A percentile compares a stretch with the other conserved stretches of the same genome.
Conservation (phyloP, 805 yeast genomes). For the Helenozyma baotianmanensis region DNA sequence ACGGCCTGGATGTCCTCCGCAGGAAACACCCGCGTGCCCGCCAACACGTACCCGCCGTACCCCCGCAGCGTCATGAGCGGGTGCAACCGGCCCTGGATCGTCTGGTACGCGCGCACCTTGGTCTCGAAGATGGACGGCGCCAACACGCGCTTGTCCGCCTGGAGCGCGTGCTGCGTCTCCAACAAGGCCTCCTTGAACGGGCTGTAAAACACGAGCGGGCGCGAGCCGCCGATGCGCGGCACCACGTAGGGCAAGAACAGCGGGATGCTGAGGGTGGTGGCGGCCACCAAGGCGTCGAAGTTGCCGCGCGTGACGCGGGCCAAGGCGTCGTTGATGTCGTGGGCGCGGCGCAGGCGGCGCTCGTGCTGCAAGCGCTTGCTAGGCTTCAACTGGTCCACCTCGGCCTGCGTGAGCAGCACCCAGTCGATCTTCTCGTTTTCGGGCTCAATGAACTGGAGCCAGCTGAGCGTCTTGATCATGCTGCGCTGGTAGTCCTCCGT, state of each 20-base stretch:
- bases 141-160: conserved; percentile 63
- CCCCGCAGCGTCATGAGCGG: conserved; percentile 93
- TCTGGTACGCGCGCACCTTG: conserved; percentile 81
- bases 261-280: conserved; percentile 67
- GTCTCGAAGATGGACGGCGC: conserved; percentile 84
- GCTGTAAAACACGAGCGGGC: conserved; percentile 79
- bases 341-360: conserved; percentile 57
- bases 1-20: conserved; percentile 59
- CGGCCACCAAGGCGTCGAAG: conserved; percentile 74
- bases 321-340: conserved; percentile 46
- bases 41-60: conserved; percentile 83
- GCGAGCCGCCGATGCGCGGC: conserved; percentile 71
- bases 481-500: conserved; percentile 46
- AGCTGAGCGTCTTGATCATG: conserved; percentile 65
- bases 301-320: conserved; percentile 46
- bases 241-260: conserved; percentile 59
- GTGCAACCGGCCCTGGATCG: conserved; percentile 89
- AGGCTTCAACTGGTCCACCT: conserved; percentile 51
- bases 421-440: conserved; percentile 49
- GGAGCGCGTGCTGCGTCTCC: conserved; percentile 65
- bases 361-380: conserved; percentile 61
- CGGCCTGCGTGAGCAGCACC: conserved; percentile 46
- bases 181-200: conserved; percentile 78
- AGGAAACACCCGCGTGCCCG: conserved; percentile 78
- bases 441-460: conserved; percentile 82